Conservation (phyloP, 1,139 yeast genomes). For the Candida pseudocylindracea region DNA sequence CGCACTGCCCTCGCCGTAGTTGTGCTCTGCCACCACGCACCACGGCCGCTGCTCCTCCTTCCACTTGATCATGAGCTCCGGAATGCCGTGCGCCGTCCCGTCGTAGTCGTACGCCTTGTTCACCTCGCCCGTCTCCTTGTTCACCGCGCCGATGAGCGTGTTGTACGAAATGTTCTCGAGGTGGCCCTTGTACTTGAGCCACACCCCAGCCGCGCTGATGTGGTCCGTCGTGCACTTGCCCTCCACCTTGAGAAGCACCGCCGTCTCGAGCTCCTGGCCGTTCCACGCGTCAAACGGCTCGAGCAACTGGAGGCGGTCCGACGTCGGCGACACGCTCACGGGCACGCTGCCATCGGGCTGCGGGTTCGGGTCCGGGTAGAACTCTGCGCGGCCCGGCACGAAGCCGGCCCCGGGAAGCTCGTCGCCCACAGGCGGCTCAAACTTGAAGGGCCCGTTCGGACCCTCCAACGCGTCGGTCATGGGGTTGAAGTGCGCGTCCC, state of each 20-base stretch:
- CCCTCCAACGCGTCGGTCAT: conserved; percentile 49
- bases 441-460: conserved; percentile 53
- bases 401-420: conserved; percentile 74
- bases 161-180: conserved; percentile 87
- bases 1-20: conserved; percentile 97
- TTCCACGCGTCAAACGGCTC: conserved; percentile 81
- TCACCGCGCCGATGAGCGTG: conserved; percentile 91
- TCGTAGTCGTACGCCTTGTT: conserved; percentile 77
- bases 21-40: conserved; percentile 93
- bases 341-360: conserved; percentile 44
- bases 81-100: conserved; percentile 60
- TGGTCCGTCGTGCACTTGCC: conserved; percentile 99
- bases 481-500: conserved; percentile 79
- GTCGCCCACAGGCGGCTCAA: conserved; percentile 49
- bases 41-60: conserved; percentile 67
- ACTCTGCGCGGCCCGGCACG: conserved; percentile 58
- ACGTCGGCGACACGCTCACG: conserved; percentile 55
- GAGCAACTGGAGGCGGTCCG: conserved; percentile 45
- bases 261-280: conserved; percentile 58
- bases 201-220: conserved; percentile 97
- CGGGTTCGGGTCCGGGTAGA: conserved; percentile 72
- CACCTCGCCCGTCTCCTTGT: conserved; percentile 91
- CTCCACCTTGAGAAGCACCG: conserved; percentile 70
- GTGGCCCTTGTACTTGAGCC: conserved; percentile 97
- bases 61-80: conserved; percentile 96